Base-by-base conservation (phyloP, 202 grass and related monocot species). In the Carex sylvatica region DNA sequence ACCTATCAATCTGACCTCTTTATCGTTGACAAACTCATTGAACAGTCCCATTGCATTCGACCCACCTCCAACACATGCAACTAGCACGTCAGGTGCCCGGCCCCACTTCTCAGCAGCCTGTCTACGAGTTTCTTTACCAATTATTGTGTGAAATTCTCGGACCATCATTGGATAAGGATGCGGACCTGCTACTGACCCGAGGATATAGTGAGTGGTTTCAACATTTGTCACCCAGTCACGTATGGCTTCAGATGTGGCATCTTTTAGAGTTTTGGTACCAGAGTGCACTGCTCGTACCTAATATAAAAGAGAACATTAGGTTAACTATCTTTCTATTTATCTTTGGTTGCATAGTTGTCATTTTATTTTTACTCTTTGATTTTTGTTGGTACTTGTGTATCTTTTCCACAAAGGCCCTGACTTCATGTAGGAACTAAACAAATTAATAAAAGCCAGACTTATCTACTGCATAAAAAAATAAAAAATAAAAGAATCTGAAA, bases 91-190 rank as follows among this genome's bases (percentile, higher is more conserved):
- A 35, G 96, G 96, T 65, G 85, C 91, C 62, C 96, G 89, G 83
- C 89, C 96, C 92, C 91, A 99, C 55, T 99, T 99, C 10, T 99
- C 89, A 86, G 91, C 78, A 36, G 96, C 92, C 52, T 99, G 96
- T 76, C 70, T 96, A 65, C 93, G 86, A 19, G 96, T 99, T 74
- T 99, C 96, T 78, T 96, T 59, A 58, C 96, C 96, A 66, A 99
- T 99, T 31, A 99, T 61, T 61, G 90, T 92, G 67, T 99, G 96
- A 86, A 99, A 95, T 79, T 95, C 96, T 68, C 96, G 94, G 40
- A 99, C 96, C 91, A 99, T 93, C 93, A 99, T 99, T 2, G 96
- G 96, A 85, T 99, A 99, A 13, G 96, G 93, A 61, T 99, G 96
- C 1, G 93, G 96, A 51, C 96, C 96, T 51, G 96, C 96, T 51